phyloP scores from a whole-genome alignment of 306 rosid species.

The Echinosophora koreensis region DNA sequence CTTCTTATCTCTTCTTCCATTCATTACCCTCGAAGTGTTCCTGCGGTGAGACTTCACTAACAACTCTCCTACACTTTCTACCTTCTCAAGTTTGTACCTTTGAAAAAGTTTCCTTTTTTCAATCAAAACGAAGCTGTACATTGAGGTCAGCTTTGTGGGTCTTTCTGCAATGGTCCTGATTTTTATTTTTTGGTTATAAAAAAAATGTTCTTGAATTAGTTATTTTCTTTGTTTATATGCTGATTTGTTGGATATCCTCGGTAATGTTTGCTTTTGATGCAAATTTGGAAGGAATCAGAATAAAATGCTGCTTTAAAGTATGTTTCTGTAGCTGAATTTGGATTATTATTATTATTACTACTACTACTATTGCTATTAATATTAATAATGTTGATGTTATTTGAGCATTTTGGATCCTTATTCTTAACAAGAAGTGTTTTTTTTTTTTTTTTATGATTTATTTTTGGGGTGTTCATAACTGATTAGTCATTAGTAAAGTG shows the following conservation, averaged over 20 bases:
- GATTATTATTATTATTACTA: not conserved
- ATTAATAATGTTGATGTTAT: not conserved
- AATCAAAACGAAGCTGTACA: not conserved
- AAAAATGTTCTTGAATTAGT: not conserved
- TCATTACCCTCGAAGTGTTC: conserved; percentile 97
- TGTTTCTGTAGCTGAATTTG: not conserved
- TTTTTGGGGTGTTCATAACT: not conserved
- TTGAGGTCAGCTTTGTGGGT: conserved; percentile 14
- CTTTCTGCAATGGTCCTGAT: not conserved
- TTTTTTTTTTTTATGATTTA: no score
- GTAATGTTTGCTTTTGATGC: not conserved
- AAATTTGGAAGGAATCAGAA: conserved; percentile 10
- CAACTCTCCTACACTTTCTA: not conserved
- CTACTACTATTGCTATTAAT: not conserved
- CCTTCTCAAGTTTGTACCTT: not conserved
- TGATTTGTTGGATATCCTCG: not conserved
- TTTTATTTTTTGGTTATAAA: not conserved
- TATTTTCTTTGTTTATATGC: conserved; percentile 29
- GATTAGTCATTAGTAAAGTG: conserved; percentile 4
- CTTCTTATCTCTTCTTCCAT: conserved; percentile 92
- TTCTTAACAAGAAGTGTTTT: not conserved
- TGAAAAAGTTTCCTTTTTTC: not conserved
- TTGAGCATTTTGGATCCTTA: conserved; percentile 31
- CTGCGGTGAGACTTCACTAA: conserved; percentile 56
- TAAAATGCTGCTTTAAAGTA: conserved; percentile 14